A percentile compares a stretch with the other conserved stretches of the same genome.
Conservation (phyloP, 306 rosid genomes). For the Ceratonia siliqua region DNA sequence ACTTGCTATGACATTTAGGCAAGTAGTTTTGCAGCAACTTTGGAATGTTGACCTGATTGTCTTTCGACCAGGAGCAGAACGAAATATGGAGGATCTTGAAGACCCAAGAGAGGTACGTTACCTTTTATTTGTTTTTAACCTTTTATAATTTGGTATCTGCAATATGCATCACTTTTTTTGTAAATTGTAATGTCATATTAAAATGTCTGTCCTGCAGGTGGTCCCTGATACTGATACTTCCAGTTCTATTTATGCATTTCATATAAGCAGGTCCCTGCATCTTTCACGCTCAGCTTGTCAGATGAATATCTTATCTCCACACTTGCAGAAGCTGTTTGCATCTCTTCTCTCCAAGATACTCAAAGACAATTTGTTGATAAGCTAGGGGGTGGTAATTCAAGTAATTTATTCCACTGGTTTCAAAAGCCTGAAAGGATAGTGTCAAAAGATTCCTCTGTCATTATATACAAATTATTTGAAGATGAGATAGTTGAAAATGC, state of each 20-base stretch:
- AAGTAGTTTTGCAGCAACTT: constrained; percentile 78
- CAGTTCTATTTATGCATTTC: constrained; percentile 90
- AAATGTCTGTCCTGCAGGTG: constrained; percentile 84
- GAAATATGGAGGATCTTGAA: constrained; percentile 83
- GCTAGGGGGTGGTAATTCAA: constrained; percentile 42
- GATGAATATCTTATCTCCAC: constrained; percentile 60
- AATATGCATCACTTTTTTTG: constrained; percentile 30
- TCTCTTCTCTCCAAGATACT: constrained; percentile 69
- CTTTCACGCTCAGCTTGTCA: constrained; percentile 69
- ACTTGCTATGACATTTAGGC: constrained; percentile 91
- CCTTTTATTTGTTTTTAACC: constrained; percentile 24
- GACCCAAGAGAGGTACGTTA: constrained; percentile 76
- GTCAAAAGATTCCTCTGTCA: constrained; percentile 69
- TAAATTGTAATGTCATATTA: constrained; percentile 64
- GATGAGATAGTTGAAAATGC: constrained; percentile 83
- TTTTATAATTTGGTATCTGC: constrained; percentile 22
- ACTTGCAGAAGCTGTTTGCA: constrained; percentile 83
- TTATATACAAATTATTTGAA: constrained; percentile 66
- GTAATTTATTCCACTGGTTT: constrained; percentile 63
- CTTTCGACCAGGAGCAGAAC: constrained; percentile 74
- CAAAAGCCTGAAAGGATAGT: constrained; percentile 52
- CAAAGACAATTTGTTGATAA: constrained; percentile 63
- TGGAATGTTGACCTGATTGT: constrained; percentile 73
- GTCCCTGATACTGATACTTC: constrained; percentile 82
- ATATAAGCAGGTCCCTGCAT: constrained; percentile 84